phyloP scores from a whole-genome alignment of 371 early-diverging fungal species.

The Rhizomucor miehei region DNA sequence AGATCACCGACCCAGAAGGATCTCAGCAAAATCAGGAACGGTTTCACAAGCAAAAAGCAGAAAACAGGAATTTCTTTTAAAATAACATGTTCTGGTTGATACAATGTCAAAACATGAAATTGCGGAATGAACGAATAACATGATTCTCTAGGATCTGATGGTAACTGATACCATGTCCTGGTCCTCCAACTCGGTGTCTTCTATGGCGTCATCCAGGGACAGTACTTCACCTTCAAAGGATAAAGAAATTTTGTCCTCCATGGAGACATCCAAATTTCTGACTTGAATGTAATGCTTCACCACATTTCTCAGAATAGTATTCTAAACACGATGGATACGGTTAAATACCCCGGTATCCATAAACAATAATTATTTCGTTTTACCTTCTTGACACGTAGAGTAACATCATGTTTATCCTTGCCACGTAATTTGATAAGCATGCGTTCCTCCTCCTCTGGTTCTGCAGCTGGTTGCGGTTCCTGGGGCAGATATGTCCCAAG shows the following conservation, averaged over 20 bases:
- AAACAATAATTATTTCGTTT: not conserved
- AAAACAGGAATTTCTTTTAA: too few relatives aligned
- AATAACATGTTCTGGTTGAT: too few relatives aligned
- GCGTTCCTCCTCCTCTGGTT: conserved; percentile 9
- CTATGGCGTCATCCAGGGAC: conserved; percentile 15
- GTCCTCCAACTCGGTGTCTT: conserved; percentile 37
- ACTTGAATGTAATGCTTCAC: conserved; percentile 11
- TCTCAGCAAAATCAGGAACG: too few relatives aligned
- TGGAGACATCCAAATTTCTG: conserved; percentile 3
- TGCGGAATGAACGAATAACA: too few relatives aligned
- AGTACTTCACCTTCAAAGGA: conserved; percentile 38
- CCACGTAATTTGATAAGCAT: conserved; percentile 28
- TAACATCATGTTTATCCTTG: conserved; percentile 25
- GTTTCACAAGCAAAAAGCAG: too few relatives aligned
- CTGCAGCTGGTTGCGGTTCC: conserved; percentile 1
- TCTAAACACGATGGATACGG: conserved; percentile 6
- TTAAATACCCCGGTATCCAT: not conserved
- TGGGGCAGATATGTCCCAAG: conserved; percentile 11
- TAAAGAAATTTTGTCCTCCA: conserved; percentile 14
- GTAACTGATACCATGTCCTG: conserved; percentile 37
- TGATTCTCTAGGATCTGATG: not conserved
- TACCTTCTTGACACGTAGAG: conserved; percentile 32
- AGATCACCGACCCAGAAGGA: too few relatives aligned
- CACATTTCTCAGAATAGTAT: conserved; percentile 9
- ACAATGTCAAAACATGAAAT: too few relatives aligned